Percentiles rank a stretch among this genome's conserved stretches.
Evolutionary conservation across 495 filamentous ascomycete species (phyloP).

Genomic region (Aspergillus campestris): DNA sequence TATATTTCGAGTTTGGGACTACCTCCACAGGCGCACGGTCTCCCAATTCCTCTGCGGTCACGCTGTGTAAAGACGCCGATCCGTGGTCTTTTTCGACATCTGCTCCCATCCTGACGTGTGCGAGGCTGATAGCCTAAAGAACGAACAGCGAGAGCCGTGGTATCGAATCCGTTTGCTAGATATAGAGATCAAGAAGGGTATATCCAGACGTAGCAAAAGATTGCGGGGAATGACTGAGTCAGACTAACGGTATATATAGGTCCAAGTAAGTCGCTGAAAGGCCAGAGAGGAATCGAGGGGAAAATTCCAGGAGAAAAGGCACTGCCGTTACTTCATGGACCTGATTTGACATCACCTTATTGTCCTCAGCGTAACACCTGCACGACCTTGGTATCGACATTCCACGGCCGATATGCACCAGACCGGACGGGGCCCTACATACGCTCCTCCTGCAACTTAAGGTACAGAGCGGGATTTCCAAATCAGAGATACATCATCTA

Average conservation of each 20-base stretch:
- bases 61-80: constrained; percentile 13
- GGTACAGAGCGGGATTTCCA: background rate
- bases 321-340: background rate
- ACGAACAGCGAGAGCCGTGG: background rate
- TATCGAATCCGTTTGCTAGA: background rate
- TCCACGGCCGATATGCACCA: constrained; percentile 10
- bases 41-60: constrained; percentile 10
- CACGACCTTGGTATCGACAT: constrained; percentile 9
- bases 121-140: background rate
- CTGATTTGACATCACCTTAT: constrained; percentile 11
- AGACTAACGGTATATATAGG: constrained; percentile 3
- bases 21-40: background rate
- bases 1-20: constrained; percentile 12
- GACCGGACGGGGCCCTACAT: constrained; percentile 2
- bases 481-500: background rate
- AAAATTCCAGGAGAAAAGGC: background rate
- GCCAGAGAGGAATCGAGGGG: background rate
- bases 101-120: constrained; percentile 6
- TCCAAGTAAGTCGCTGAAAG: background rate
- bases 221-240: background rate
- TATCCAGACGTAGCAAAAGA: background rate
- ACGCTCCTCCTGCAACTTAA: background rate
- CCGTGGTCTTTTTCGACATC: constrained; percentile 9
- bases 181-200: background rate
- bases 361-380: constrained; percentile 6